Conservation (phyloP, 2,329 filamentous ascomycete genomes). For the Dactylellina leptospora region DNA sequence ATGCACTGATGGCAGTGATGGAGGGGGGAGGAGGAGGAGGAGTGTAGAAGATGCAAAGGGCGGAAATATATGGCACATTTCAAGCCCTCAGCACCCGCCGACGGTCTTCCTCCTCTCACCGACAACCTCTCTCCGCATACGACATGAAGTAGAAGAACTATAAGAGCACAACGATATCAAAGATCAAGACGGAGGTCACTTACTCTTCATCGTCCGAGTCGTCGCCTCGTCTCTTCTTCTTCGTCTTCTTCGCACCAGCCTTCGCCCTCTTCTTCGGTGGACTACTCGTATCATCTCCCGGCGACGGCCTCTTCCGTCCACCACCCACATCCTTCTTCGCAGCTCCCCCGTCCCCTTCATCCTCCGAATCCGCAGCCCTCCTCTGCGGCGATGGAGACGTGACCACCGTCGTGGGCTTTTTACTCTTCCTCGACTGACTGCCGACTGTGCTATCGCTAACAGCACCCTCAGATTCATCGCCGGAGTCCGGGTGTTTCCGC, state of each 20-base stretch:
- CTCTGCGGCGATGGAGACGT: slow-evolving; percentile 25
- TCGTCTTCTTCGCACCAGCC: slow-evolving; percentile 23
- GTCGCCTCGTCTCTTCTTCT: slow-evolving; percentile 16
- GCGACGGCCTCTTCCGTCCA: slow-evolving; percentile 46
- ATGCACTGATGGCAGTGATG: not conserved
- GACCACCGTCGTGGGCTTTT: slow-evolving; percentile 21
- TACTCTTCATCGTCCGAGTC: slow-evolving; percentile 44
- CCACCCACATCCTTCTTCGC: slow-evolving; percentile 14
- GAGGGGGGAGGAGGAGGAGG: not conserved
- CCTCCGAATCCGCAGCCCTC: slow-evolving; percentile 15
- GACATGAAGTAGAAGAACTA: not conserved
- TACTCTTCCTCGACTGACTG: slow-evolving; percentile 22
- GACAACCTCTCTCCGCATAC: not conserved
- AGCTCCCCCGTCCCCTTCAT: slow-evolving; percentile 24
- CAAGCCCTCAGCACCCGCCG: not conserved
- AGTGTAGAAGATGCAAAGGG: not conserved
- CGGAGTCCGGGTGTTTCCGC: slow-evolving; percentile 23
- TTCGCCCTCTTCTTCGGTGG: slow-evolving; percentile 52
- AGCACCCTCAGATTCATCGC: slow-evolving; percentile 48
- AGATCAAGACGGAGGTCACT: slow-evolving; percentile 4
- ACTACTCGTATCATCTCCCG: slow-evolving; percentile 38
- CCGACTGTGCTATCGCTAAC: slow-evolving; percentile 48
- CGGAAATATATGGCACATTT: slow-evolving; percentile 18
- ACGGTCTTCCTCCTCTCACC: not conserved
- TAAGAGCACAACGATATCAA: not conserved